These are phyloP conservation scores for Thermothelomyces thermophilus DNA, from an alignment of 2,329 filamentous ascomycete genomes.

Conservation along the genomic window DNA sequence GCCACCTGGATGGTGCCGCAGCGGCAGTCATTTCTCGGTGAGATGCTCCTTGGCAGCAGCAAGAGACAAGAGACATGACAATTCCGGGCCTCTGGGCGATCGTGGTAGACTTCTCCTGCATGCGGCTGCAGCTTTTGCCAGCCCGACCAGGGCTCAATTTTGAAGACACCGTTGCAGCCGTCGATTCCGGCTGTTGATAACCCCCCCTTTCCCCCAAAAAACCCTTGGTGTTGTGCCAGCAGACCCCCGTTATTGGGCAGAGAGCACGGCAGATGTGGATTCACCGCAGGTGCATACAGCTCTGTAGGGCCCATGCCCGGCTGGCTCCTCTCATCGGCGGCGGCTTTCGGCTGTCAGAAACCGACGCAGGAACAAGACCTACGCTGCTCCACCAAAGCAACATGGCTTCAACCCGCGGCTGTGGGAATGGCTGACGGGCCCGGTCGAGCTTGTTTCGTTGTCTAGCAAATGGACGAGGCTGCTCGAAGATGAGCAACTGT, in stretches of 20 bases:
- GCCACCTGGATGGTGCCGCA: neutral
- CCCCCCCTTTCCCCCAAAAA: neutral
- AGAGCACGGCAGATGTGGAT: conserved; percentile 8
- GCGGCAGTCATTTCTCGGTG: conserved; percentile 3
- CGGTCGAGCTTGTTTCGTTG: neutral
- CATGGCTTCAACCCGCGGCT: conserved; percentile 17
- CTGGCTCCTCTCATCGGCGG: conserved; percentile 3
- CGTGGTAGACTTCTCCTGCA: conserved; percentile 11
- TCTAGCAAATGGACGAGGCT: neutral
- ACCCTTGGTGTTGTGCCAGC: neutral
- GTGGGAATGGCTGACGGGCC: conserved; percentile 17
- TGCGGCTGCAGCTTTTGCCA: conserved; percentile 16
- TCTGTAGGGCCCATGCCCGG: conserved; percentile 22
- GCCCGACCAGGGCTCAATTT: conserved; percentile 17
- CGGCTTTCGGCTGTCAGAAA: conserved; percentile 5
- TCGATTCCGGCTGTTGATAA: conserved; percentile 8
- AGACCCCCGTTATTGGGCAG: conserved; percentile 8
- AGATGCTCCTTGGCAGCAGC: neutral
- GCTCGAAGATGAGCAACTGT: conserved; percentile 1
- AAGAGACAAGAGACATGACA: neutral
- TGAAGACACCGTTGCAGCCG: conserved; percentile 18
- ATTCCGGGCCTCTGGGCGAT: conserved; percentile 1
- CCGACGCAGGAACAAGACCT: conserved; percentile 8
- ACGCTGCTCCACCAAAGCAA: neutral
- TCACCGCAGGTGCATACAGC: conserved; percentile 20